Conservation (phyloP, 169 alveolate species). For the Babesia ovis region DNA sequence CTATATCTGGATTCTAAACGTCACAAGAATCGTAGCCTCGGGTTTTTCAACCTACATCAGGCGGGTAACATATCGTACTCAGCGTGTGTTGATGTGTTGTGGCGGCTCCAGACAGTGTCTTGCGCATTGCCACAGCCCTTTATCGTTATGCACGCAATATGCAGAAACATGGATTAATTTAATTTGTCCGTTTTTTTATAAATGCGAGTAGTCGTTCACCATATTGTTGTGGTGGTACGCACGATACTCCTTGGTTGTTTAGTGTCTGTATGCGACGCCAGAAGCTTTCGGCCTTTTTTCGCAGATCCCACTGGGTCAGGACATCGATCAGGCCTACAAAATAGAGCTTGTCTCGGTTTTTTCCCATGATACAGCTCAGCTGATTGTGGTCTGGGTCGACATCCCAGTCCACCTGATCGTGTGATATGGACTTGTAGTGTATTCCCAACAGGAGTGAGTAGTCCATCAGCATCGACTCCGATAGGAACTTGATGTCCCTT, state of each 20-base stretch:
- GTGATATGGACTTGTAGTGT: slow-evolving; percentile 71
- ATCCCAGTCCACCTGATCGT: slow-evolving; percentile 70
- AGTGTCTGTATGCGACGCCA: slow-evolving; percentile 52
- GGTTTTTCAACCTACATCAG: slow-evolving; percentile 48
- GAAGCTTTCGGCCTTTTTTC: slow-evolving; percentile 48
- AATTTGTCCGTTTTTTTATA: slow-evolving; percentile 1
- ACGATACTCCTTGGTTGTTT: slow-evolving; percentile 57
- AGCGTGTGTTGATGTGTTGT: slow-evolving; percentile 47
- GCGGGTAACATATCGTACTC: slow-evolving; percentile 46
- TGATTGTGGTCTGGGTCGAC: slow-evolving; percentile 30
- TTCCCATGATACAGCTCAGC: slow-evolving; percentile 37
- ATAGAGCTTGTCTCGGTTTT: slow-evolving; percentile 56
- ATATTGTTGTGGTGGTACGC: slow-evolving; percentile 54
- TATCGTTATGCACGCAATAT: slow-evolving; percentile 43
- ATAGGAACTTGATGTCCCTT: slow-evolving; percentile 82
- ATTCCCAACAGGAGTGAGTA: slow-evolving; percentile 91
- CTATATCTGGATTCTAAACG: slow-evolving; percentile 43
- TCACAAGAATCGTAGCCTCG: slow-evolving; percentile 21
- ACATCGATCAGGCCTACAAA: slow-evolving; percentile 75
- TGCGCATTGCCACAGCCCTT: slow-evolving; percentile 64
- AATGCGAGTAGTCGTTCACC: slow-evolving; percentile 34
- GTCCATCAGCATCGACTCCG: slow-evolving; percentile 83
- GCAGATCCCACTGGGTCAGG: slow-evolving; percentile 71
- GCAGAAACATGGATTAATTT: slow-evolving; percentile 24
- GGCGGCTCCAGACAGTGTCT: slow-evolving; percentile 49